Evolutionary conservation across 192 early-diverging fungal genomes (phyloP), one percentile per base, ranked within the genome.

Genomic region (Phlyctochytrium bullatum): DNA sequence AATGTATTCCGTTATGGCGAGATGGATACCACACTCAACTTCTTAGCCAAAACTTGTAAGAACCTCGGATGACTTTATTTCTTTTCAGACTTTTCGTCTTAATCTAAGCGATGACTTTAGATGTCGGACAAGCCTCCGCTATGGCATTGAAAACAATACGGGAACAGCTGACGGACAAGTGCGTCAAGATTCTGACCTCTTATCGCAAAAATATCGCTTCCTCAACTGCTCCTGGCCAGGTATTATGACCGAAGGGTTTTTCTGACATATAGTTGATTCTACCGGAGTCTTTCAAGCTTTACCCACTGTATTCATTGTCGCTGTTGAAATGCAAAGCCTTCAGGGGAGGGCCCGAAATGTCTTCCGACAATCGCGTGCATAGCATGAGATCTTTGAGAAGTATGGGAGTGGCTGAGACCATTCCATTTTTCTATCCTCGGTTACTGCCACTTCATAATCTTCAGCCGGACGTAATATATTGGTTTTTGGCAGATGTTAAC

Each of bases 211-310:
- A 96, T 69, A 95, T 92, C 71, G 95, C 95, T 3, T 82, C 89
- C 1, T 86, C 88, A 24, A 93, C 91, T 27, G 84, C 92, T 12
- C 89, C 96, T 1, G 95, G 93, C 30, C 97, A 90, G 57, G 76
- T 75, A 65, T 10, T 12, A 17, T 3, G 24, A n/a, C 33, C 1
- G 24, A 62, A 65, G 0, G 12, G 12, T 24, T 61, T 23, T 62
- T 61, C 34, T 66, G 64, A 66, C 31, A 30, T 68, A 2, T 36
- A 56, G 23, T 81, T 99, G 23, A 98, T 99, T 64, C 77, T 99
- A 53, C 96, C 97, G 27, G 97, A 99, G 73, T 88, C 94, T 0
- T 95, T 90, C 80, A 99, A 99, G 75, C 80, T 96, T 40, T 88
- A 91, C 51, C 96, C 97, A 16, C 80, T 98, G 29, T 96, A 92